Evolutionary conservation across 495 filamentous ascomycete genomes (phyloP), one percentile per base, ranked within the genome.

Genomic region (Parathielavia hyrcaniae): DNA sequence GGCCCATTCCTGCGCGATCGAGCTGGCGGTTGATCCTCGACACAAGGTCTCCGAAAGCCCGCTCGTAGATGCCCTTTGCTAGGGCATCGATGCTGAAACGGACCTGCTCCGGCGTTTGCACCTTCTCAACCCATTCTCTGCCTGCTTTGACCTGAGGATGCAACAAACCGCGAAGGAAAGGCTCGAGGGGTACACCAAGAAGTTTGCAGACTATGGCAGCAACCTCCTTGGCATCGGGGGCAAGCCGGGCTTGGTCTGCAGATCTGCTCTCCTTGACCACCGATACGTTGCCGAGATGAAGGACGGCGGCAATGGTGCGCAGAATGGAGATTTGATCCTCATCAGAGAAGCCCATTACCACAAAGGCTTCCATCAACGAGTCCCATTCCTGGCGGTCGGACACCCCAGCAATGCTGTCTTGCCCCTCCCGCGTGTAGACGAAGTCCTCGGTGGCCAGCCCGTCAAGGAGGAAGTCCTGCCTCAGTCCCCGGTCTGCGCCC

Each of bases 81-180:
- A 99, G 77, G 19, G 95, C 92, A 72, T 97, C 91, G 34, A 99
- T 82, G 9, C 87, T 81, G 20, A 96, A 81, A 35, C 88, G 86
- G 22, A 96, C 95, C 71, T 99, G 95, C 61, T 99, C 95, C 4
- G 93, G 91, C 1, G 91, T 97, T 68, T 97, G 91, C 13, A 91
- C 91, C 67, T 96, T 97, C 65, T 96, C 91, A 8, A 99, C 95
- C 92, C 90, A 97, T 74, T 99, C 95, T 38, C 89, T 83, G 23
- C 95, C 95, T 43, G 95, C 95, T 68, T 93, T 96, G 7, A 99
- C 95, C 53, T 80, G 86, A 7, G 95, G 95, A 65, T 96, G 93
- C 13, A 99, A 78, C 14, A 99, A 72, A 0, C 91, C 91, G 62
- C 89, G 88, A 9, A 93, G 75, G 64, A 99, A 99, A 0, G 85